A percentile compares a stretch with the other conserved stretches of the same genome.
phyloP scores from a whole-genome alignment of 176 grass and related monocot genomes.

The Rhynchospora tenuis region DNA sequence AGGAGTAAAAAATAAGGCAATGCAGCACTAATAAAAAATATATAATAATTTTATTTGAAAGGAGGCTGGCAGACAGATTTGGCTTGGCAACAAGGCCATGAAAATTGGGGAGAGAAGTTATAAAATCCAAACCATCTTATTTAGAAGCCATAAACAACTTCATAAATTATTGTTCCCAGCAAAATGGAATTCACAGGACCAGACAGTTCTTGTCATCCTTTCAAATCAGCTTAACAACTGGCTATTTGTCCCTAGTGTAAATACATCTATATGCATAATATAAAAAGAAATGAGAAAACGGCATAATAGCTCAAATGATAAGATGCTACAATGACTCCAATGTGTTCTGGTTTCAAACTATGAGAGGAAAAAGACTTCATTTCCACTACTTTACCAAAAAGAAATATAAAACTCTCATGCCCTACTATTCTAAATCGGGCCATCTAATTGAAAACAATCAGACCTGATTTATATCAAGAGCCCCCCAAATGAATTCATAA shows the following conservation, averaged over 20 bases:
- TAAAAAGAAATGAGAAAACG: neutral
- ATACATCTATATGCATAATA: neutral
- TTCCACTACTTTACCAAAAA: too few relatives aligned
- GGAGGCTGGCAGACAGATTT: neutral
- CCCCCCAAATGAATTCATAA: too few relatives aligned
- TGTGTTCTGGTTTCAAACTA: neutral
- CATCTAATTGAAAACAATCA: too few relatives aligned
- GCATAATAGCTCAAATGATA: neutral
- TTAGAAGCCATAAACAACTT: neutral
- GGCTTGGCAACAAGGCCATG: neutral
- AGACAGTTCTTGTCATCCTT: neutral
- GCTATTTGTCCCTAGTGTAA: neutral
- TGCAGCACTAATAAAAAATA: neutral
- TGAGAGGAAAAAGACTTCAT: too few relatives aligned
- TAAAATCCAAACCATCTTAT: neutral
- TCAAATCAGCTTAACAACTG: neutral
- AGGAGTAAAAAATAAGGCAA: conserved; percentile 19
- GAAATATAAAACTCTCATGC: too few relatives aligned
- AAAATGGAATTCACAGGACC: neutral
- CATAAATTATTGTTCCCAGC: neutral
- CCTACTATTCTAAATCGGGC: too few relatives aligned
- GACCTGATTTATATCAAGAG: too few relatives aligned
- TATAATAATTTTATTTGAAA: neutral
- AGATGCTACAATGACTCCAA: neutral
- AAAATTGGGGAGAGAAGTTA: neutral